A percentile compares a stretch with the other conserved stretches of the same genome.
These are phyloP conservation scores for Diaporthe vexans DNA, from an alignment of 2,329 filamentous ascomycete genomes.

Conservation along the genomic window DNA sequence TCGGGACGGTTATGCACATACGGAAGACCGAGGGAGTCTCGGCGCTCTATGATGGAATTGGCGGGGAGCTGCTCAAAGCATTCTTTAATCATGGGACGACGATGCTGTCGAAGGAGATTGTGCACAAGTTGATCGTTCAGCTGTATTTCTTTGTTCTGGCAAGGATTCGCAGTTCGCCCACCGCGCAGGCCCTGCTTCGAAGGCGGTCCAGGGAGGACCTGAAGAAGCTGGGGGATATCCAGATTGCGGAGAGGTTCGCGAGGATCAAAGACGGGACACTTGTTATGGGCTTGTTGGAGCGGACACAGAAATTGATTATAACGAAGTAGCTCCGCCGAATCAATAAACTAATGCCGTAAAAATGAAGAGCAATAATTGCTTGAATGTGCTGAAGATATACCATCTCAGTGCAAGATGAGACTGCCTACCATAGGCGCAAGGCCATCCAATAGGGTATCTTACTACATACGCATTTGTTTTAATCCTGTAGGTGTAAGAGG, in stretches of 20 bases:
- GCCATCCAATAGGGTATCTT: too few species aligned
- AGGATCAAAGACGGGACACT: constrained; percentile 40
- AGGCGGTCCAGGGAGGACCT: constrained; percentile 32
- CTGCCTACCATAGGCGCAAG: neutral
- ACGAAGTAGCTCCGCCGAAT: constrained; percentile 6
- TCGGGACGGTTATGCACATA: constrained; percentile 72
- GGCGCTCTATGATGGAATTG: constrained; percentile 82
- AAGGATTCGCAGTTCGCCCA: constrained; percentile 58
- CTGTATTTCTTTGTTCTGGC: constrained; percentile 77
- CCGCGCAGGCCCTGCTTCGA: constrained; percentile 53
- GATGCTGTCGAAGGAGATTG: constrained; percentile 86
- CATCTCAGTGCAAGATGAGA: neutral
- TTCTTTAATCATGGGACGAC: constrained; percentile 90
- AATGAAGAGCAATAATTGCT: neutral
- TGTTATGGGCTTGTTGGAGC: constrained; percentile 46
- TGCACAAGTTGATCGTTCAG: constrained; percentile 80
- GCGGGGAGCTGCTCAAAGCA: constrained; percentile 82
- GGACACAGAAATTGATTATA: constrained; percentile 43
- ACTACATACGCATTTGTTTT: too few species aligned
- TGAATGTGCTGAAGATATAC: too few species aligned
- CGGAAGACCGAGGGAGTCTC: constrained; percentile 74
- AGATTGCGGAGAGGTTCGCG: constrained; percentile 21
- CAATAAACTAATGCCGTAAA: neutral
- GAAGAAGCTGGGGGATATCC: neutral
- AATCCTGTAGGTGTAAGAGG: neutral